These are phyloP conservation scores for Globisporangium paroecandrum DNA, from an alignment of 352 stramenopile genomes.

Conservation along the genomic window DNA sequence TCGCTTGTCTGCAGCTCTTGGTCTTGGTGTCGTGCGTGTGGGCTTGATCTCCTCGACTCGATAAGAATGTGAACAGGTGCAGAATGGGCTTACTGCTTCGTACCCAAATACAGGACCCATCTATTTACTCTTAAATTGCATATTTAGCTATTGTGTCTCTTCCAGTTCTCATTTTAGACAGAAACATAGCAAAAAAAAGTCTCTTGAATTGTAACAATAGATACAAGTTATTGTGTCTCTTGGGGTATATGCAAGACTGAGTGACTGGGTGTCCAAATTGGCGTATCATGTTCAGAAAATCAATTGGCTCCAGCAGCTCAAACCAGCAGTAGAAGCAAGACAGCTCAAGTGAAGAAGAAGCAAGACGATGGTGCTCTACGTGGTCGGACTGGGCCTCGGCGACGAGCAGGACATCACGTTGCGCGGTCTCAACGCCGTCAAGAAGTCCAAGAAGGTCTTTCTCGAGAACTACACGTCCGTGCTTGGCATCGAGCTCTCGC, in stretches of 20 bases:
- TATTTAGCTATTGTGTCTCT: conserved; percentile 1
- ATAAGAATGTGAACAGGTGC: background rate
- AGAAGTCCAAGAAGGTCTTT: conserved; percentile 93
- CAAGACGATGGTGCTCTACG: conserved; percentile 88
- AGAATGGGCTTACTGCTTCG: background rate
- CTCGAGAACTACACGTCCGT: conserved; percentile 99
- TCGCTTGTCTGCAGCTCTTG: conserved; percentile 1
- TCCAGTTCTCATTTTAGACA: background rate
- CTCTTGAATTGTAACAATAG: background rate
- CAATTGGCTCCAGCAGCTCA: conserved; percentile 10
- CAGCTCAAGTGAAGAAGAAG: background rate
- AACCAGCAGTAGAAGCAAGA: background rate
- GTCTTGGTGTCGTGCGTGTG: background rate
- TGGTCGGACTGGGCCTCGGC: conserved; percentile 96
- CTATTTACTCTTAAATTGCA: background rate
- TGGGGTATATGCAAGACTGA: background rate
- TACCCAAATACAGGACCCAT: background rate
- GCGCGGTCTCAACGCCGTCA: conserved; percentile 94
- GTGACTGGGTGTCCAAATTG: conserved; percentile 4
- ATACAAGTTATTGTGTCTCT: background rate
- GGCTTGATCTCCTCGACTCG: background rate
- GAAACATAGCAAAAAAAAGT: too few relatives aligned
- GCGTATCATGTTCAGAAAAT: background rate
- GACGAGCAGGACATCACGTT: conserved; percentile 99
- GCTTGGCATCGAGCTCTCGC: conserved; percentile 86